Evolutionary conservation across 352 stramenopile species (phyloP), one percentile per base, ranked within the genome.

Genomic region (Blastocystis sp.): DNA sequence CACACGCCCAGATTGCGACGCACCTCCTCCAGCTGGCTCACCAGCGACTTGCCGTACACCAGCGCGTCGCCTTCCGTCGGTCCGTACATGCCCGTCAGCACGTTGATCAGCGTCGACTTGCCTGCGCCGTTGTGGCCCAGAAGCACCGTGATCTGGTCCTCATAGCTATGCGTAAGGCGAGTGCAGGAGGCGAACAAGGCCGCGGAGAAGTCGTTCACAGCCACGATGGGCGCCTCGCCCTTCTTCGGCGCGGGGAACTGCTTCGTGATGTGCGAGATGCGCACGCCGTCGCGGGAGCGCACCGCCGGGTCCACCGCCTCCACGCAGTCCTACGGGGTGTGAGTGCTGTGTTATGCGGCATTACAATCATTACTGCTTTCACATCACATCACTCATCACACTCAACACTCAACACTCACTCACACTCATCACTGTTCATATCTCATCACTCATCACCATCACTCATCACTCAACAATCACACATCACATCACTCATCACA

Each of bases 1-100:
- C 93, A 95, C 43, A 96, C 88, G 9, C 92, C 91, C 5, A 96
- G 89, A 1, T 89, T 92, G 40, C 91, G 67, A 10, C 92, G 93
- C 9, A 95, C 91, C 53, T 91, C 89, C 41, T 92, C 89, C 81
- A 95, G 93, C 28, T 92, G n/a, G 2, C 61, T 65, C 2, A 40
- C 38, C 3, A 92, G 79, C 34, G 78, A 87, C 17, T 90, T 64
- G 10, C 91, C 91, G 34, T 86, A 60, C n/a, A 92, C 65, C 23
- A 82, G 67, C 19, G 88, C 90, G 21, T 89, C 86, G 19, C 90
- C 90, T 2, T 69, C 21, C 1, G 90, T 91, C 3, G 74, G 38
- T 4, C 28, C 43, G 28, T 90, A 69, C 62, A 90, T 59, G 28
- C 90, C 90, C 2, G 88, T 90, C 9, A 92, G 88, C 2, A 91